Evolutionary conservation across 306 rosid species (phyloP).

Genomic region (Lathyrus tuberosus): DNA sequence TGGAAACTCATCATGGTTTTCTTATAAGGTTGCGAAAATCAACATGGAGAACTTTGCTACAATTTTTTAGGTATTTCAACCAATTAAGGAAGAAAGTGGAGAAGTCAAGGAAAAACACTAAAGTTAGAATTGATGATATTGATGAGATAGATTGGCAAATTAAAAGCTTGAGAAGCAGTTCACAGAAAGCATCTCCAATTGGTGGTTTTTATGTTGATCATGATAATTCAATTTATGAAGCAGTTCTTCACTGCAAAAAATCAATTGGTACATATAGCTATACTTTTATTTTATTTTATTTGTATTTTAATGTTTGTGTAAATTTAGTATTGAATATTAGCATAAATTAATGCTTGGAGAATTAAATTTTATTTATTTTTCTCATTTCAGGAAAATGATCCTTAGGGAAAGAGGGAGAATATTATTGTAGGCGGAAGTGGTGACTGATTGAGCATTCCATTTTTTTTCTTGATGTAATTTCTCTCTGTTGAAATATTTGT

Average conservation of each 20-base stretch:
- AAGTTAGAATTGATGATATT: conserved; percentile 49
- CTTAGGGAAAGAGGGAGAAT: conserved; percentile 20
- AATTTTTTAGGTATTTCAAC: conserved; percentile 37
- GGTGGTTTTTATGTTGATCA: conserved; percentile 46
- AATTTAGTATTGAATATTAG: too few species aligned
- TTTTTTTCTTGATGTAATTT: conserved; percentile 44
- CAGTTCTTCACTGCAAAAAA: conserved; percentile 73
- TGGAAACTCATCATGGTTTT: conserved; percentile 37
- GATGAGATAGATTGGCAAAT: conserved; percentile 43
- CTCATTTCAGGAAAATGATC: conserved; percentile 48
- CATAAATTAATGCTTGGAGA: background rate
- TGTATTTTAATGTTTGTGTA: background rate
- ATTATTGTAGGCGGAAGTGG: conserved; percentile 9
- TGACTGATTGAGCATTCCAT: conserved; percentile 33
- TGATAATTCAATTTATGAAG: conserved; percentile 65
- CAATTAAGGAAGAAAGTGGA: conserved; percentile 35
- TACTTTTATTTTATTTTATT: background rate
- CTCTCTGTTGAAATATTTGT: background rate
- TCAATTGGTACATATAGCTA: conserved; percentile 52
- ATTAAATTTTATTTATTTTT: conserved; percentile 23
- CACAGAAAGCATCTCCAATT: conserved; percentile 45
- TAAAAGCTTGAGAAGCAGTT: conserved; percentile 35
- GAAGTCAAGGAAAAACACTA: conserved; percentile 42
- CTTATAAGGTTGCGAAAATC: conserved; percentile 47
- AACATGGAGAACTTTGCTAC: conserved; percentile 39